These are phyloP conservation scores for Ophiocordyceps unilateralis DNA, from an alignment of 2,329 filamentous ascomycete species.

Conservation along the genomic window DNA sequence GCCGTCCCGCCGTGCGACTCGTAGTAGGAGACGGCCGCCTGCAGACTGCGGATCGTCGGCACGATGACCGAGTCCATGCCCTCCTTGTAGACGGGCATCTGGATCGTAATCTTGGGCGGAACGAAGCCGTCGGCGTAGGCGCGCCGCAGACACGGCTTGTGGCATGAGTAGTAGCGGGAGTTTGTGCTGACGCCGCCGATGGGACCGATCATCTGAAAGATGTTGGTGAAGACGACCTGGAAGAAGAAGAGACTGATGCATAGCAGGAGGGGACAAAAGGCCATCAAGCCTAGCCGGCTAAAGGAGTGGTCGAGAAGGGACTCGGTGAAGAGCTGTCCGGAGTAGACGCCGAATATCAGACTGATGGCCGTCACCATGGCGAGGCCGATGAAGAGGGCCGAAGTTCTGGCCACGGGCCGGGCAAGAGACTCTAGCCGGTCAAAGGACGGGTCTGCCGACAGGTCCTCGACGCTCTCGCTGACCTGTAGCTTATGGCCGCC, in stretches of 20 bases:
- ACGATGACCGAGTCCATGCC: conserved; percentile 58
- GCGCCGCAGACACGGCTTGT: conserved; percentile 15
- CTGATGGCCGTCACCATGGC: conserved; percentile 19
- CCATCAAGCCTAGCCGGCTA: conserved; percentile 18
- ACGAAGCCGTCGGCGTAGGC: conserved; percentile 16
- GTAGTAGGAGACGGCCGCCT: conserved; percentile 60
- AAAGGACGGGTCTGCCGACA: conserved; percentile 9
- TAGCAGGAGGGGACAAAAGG: conserved; percentile 18
- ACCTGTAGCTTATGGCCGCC: conserved; percentile 1
- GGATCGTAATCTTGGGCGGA: conserved; percentile 63
- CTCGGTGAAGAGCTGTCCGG: conserved; percentile 19
- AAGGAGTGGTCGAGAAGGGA: conserved; percentile 20
- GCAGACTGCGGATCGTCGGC: conserved; percentile 62
- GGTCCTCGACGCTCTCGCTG: conserved; percentile 8
- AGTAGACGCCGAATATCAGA: conserved; percentile 19
- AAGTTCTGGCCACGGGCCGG: conserved; percentile 19
- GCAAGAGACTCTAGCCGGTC: conserved; percentile 20
- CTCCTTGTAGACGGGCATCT: conserved; percentile 82
- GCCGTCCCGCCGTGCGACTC: conserved; percentile 63
- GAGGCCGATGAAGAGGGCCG: conserved; percentile 20
- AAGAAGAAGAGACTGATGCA: conserved; percentile 23
- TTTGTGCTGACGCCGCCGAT: conserved; percentile 24
- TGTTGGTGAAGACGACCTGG: conserved; percentile 19
- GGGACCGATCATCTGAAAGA: conserved; percentile 31
- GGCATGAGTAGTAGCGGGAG: conserved; percentile 25